Conservation (phyloP, 805 yeast species). For the Candida montana region DNA sequence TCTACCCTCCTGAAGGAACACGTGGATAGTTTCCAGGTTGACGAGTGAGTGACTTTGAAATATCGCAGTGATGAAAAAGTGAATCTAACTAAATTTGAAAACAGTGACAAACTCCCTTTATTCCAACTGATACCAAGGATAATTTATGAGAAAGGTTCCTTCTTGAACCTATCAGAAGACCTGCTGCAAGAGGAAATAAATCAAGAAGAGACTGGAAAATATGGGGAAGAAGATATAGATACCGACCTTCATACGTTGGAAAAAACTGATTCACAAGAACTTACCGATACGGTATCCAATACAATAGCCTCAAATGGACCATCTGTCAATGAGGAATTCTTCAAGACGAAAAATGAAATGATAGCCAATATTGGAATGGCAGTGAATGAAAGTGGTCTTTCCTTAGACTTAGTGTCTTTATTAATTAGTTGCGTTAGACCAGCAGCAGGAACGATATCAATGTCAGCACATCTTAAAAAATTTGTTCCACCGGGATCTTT, state of each 20-base stretch:
- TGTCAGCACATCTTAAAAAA: conserved; percentile 78
- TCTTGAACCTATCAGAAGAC: conserved; percentile 51
- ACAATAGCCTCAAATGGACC: neutral
- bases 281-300: too few species aligned
- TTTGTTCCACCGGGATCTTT: conserved; percentile 73
- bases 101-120: conserved; percentile 35
- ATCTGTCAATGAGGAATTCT: conserved; percentile 33
- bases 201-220: conserved; percentile 10
- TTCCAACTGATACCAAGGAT: conserved; percentile 56
- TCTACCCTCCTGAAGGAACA: conserved; percentile 23
- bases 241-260: neutral
- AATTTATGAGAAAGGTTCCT: conserved; percentile 51
- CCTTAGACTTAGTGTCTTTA: conserved; percentile 82
- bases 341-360: conserved; percentile 47
- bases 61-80: neutral
- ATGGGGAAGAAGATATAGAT: conserved; percentile 6
- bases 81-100: neutral
- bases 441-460: conserved; percentile 78
- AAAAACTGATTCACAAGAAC: neutral
- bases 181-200: conserved; percentile 40
- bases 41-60: conserved; percentile 18
- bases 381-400: conserved; percentile 80
- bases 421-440: conserved; percentile 78
- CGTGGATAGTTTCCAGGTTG: conserved; percentile 19
- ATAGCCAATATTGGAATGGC: conserved; percentile 56